These are phyloP conservation scores for Rhypophila decipiens DNA, from an alignment of 495 filamentous ascomycete genomes.

Conservation along the genomic window DNA sequence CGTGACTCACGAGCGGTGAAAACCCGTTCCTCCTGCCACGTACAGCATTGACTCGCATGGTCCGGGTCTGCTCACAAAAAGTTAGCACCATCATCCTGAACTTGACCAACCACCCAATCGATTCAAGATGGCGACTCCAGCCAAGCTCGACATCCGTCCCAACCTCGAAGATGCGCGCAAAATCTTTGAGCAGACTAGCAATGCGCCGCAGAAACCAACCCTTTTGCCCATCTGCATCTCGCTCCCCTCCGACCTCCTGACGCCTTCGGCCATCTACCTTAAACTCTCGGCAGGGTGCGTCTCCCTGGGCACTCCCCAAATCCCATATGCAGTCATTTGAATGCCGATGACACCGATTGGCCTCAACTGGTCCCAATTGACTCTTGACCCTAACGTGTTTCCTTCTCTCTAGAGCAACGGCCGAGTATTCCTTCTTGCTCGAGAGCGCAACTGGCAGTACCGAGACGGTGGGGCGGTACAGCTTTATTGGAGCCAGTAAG, in stretches of 20 bases:
- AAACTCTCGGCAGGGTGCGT: conserved; percentile 53
- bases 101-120: too few species aligned
- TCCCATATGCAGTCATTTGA: not conserved
- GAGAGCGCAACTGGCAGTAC: conserved; percentile 92
- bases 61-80: too few species aligned
- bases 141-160: conserved; percentile 23
- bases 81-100: too few species aligned
- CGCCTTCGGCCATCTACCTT: conserved; percentile 84
- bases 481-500: conserved; percentile 79
- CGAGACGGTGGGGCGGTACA: conserved; percentile 87
- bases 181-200: conserved; percentile 20
- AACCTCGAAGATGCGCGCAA: conserved; percentile 17
- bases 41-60: too few species aligned
- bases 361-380: not conserved
- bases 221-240: conserved; percentile 79
- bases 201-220: conserved; percentile 46
- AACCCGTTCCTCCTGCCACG: too few species aligned
- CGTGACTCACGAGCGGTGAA: too few species aligned
- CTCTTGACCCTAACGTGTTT: too few species aligned
- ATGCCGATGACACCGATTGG: conserved; percentile 7
- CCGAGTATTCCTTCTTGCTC: conserved; percentile 75
- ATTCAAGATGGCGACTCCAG: conserved; percentile 16
- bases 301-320: not conserved
- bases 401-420: conserved; percentile 51
- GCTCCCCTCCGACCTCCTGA: conserved; percentile 85